Evolutionary conservation across 805 yeast genomes (phyloP), one percentile per base, ranked within the genome.

Genomic region (Wickerhamiella musiphila): DNA sequence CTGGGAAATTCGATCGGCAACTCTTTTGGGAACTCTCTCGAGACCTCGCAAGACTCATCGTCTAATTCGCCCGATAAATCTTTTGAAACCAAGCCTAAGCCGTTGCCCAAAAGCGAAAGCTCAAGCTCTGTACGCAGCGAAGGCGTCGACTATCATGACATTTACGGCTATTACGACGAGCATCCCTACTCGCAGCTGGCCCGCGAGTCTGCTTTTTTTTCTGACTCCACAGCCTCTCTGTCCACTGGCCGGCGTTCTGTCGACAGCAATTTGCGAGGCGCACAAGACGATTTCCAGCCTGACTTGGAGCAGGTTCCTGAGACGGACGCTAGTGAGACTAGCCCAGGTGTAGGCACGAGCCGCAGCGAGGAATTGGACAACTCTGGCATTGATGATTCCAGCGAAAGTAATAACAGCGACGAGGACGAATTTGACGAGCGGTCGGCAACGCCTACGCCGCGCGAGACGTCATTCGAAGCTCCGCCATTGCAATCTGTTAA

Each of bases 161-260:
- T 46, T 14, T 46, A 45, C 22, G 50, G 45, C n/a, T 44, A 38
- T 29, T 46, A 46, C 23, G 43, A 41, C 26, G 39, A 42, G 36
- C 46, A 28, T 12, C 45, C 46, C 5, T 39, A 44, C 35, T 28
- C 41, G 19, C 38, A 39, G 31, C 35, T 40, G 12, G 14, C 35
- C 11, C 33, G 22, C n/a, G 34, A 26, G 29, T 13, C 16, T 16
- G 25, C 19, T 4, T 21, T 20, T 17, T 33, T 12, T n/a, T 28
- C 30, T 5, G 49, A 44, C 29, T 46, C 51, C 4, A 37, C 49
- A 11, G 49, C 48, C 11, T 41, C 53, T 15, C 28, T 49, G 3
- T 47, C 52, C 4, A 47, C 52, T 6, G 52, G 52, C 8, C 25
- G 37, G 14, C 36, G 40, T 14, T 43, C 48, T 26, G 23, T 42